Conservation (phyloP, 2,329 filamentous ascomycete species). For the Fusarium phyllophilum region DNA sequence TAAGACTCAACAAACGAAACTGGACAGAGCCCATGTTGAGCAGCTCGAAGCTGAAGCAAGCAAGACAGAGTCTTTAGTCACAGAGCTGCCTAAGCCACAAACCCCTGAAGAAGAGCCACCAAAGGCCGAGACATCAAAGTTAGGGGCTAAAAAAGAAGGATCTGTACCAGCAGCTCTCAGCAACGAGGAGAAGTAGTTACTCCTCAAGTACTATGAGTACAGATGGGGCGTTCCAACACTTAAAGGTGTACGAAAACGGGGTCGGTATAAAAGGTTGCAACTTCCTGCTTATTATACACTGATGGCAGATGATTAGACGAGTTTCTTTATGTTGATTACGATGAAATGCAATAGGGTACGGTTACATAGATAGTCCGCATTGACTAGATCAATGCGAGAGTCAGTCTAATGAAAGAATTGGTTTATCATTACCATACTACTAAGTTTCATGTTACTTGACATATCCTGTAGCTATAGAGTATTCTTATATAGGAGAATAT, state of each 20-base stretch:
- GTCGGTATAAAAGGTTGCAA: neutral
- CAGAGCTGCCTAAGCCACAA: neutral
- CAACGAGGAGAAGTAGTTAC: constrained; percentile 9
- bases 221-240: neutral
- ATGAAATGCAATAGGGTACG: constrained; percentile 14
- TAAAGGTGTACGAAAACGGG: neutral
- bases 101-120: neutral
- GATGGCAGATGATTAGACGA: constrained; percentile 31
- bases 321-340: constrained; percentile 31
- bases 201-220: neutral
- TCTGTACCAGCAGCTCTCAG: neutral
- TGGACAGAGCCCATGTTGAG: neutral
- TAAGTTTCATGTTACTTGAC: neutral
- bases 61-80: neutral
- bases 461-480: neutral
- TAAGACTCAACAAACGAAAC: constrained; percentile 6
- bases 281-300: constrained; percentile 3
- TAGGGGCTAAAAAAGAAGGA: neutral
- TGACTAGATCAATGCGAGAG: constrained; percentile 1
- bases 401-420: constrained; percentile 3
- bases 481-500: constrained; percentile 6
- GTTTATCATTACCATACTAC: neutral
- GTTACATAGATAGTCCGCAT: constrained; percentile 11
- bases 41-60: neutral
- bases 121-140: neutral